Conservation (phyloP, 208 protist genomes). For the Leishmania arabica region DNA sequence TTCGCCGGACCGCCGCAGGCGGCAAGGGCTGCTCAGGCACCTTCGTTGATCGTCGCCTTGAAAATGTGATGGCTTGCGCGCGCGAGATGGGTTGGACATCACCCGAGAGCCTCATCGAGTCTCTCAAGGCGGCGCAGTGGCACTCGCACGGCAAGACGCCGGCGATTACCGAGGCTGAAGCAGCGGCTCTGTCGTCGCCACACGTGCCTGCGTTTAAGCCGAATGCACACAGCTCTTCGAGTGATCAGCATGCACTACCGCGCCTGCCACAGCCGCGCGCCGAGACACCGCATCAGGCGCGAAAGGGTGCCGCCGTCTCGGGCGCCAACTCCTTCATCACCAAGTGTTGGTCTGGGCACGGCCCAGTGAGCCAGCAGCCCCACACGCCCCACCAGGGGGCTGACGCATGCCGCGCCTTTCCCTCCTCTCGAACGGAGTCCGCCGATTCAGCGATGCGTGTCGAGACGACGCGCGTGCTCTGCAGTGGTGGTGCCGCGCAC, state of each 20-base stretch:
- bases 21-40: neutral
- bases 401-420: too few species aligned
- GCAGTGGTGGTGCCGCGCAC: neutral
- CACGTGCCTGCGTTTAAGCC: neutral
- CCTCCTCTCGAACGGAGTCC: neutral
- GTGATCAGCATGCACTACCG: neutral
- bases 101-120: neutral
- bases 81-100: conserved; percentile 8
- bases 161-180: neutral
- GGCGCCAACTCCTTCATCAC: neutral
- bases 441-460: neutral
- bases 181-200: neutral
- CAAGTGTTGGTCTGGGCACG: neutral
- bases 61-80: conserved; percentile 7
- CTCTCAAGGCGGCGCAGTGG: neutral
- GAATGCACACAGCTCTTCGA: neutral
- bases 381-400: neutral
- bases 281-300: neutral
- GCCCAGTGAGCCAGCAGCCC: neutral
- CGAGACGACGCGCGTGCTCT: neutral
- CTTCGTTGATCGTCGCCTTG: conserved; percentile 2
- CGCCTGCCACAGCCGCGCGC: neutral
- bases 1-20: neutral
- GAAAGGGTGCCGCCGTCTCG: neutral
- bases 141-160: neutral